Conservation (phyloP, 2,329 filamentous ascomycete species). For the Byssochlamys sp. region DNA sequence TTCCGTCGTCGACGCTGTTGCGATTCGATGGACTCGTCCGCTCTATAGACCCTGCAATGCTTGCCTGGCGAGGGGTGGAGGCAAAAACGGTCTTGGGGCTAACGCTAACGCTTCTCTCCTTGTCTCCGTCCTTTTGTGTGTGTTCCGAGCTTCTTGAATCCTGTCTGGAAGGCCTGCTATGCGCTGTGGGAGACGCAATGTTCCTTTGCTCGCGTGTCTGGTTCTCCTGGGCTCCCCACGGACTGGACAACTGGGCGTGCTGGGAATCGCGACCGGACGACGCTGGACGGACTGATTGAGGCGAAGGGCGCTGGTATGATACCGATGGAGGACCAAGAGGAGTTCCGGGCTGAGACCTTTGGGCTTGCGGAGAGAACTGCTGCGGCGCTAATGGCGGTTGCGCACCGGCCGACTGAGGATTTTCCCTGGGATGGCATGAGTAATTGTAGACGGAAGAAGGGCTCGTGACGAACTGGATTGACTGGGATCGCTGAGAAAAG, state of each 20-base stretch:
- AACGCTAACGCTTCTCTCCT: conserved; percentile 62
- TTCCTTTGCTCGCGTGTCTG: conserved; percentile 17
- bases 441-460: conserved; percentile 25
- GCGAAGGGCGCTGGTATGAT: conserved; percentile 24
- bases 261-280: conserved; percentile 30
- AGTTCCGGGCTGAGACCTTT: conserved; percentile 39
- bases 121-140: conserved; percentile 43
- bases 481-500: conserved; percentile 29
- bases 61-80: conserved; percentile 20
- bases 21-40: conserved; percentile 13
- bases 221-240: conserved; percentile 22
- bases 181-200: conserved; percentile 21
- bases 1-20: conserved; percentile 20
- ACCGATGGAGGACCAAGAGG: conserved; percentile 39
- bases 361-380: conserved; percentile 24
- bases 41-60: conserved; percentile 17
- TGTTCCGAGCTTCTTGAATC: conserved; percentile 28
- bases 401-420: conserved; percentile 22
- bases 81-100: conserved; percentile 59
- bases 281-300: conserved; percentile 26
- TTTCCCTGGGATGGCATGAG: conserved; percentile 26
- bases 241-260: conserved; percentile 21
- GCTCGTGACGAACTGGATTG: conserved; percentile 30
- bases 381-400: conserved; percentile 23
- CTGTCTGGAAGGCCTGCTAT: conserved; percentile 28